Percentiles rank a stretch among this genome's conserved stretches.
phyloP scores from a whole-genome alignment of 2,329 filamentous ascomycete genomes.

The Monascus ruber region DNA sequence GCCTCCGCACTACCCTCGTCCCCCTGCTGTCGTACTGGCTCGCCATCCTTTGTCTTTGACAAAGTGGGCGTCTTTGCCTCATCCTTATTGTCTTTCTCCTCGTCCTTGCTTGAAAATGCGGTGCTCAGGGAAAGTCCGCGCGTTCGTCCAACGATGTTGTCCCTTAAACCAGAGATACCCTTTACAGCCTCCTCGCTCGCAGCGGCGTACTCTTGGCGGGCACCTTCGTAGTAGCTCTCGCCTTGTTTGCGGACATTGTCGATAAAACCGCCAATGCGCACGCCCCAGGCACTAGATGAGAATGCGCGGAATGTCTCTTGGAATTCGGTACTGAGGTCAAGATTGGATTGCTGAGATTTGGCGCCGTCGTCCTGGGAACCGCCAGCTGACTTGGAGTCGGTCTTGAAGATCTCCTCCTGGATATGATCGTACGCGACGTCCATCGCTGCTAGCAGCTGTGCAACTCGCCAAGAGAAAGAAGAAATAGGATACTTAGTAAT shows the following conservation, averaged over 20 bases:
- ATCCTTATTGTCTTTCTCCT: slow-evolving; percentile 12
- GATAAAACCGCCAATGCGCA: slow-evolving; percentile 75
- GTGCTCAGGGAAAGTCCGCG: slow-evolving; percentile 57
- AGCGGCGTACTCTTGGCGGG: slow-evolving; percentile 67
- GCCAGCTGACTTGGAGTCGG: slow-evolving; percentile 40
- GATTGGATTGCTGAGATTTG: slow-evolving; percentile 21
- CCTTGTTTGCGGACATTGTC: slow-evolving; percentile 91
- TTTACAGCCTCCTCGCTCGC: slow-evolving; percentile 73
- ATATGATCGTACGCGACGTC: slow-evolving; percentile 97
- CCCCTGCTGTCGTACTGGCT: slow-evolving; percentile 10
- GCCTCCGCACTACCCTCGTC: slow-evolving; percentile 15
- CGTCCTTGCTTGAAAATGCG: slow-evolving; percentile 11
- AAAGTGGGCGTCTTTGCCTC: slow-evolving; percentile 19
- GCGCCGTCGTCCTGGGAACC: slow-evolving; percentile 30
- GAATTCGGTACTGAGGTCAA: slow-evolving; percentile 69
- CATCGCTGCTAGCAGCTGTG: slow-evolving; percentile 42
- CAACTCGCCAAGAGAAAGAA: too few species aligned
- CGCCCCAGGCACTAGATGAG: slow-evolving; percentile 82
- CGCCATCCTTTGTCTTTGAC: slow-evolving; percentile 6
- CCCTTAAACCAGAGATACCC: slow-evolving; percentile 60
- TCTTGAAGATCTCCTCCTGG: slow-evolving; percentile 61
- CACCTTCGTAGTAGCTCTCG: slow-evolving; percentile 76
- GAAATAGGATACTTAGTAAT: too few species aligned
- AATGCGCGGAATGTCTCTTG: slow-evolving; percentile 94
- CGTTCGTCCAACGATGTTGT: slow-evolving; percentile 60